These are phyloP conservation scores for Cercophora newfieldiana DNA, from an alignment of 495 filamentous ascomycete genomes.

Conservation along the genomic window DNA sequence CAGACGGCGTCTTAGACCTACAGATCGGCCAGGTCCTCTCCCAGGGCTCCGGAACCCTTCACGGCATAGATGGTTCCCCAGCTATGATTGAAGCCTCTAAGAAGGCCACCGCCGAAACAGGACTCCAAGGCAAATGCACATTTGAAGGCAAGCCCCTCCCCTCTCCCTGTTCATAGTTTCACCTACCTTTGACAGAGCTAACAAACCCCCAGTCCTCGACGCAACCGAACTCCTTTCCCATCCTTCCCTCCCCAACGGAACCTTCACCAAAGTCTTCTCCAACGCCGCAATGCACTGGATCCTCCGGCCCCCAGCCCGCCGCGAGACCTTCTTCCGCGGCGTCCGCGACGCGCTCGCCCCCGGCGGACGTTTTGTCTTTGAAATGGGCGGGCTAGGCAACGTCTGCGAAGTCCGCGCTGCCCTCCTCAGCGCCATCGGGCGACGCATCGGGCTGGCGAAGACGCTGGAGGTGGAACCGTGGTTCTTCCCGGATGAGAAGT, in stretches of 20 bases:
- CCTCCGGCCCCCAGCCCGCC: slow-evolving; percentile 43
- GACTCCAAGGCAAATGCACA: slow-evolving; percentile 33
- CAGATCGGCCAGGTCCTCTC: slow-evolving; percentile 48
- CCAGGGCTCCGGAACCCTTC: slow-evolving; percentile 46
- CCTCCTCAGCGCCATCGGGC: slow-evolving; percentile 52
- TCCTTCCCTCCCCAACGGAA: slow-evolving; percentile 26
- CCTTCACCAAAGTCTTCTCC: slow-evolving; percentile 68
- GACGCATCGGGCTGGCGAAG: slow-evolving; percentile 51
- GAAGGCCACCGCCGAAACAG: slow-evolving; percentile 27
- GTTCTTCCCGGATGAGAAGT: slow-evolving; percentile 69
- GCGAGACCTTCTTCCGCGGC: slow-evolving; percentile 45
- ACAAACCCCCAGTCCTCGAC: slow-evolving; percentile 47
- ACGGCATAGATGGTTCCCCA: slow-evolving; percentile 65
- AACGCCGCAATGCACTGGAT: slow-evolving; percentile 85
- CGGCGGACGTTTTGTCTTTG: slow-evolving; percentile 64
- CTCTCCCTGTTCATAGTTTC: not conserved
- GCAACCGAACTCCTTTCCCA: slow-evolving; percentile 30
- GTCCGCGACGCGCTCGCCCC: slow-evolving; percentile 53
- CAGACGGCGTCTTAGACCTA: slow-evolving; percentile 64
- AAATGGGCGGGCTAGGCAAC: slow-evolving; percentile 75
- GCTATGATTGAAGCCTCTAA: slow-evolving; percentile 64
- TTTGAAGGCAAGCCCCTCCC: slow-evolving; percentile 40
- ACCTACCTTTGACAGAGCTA: too few species aligned
- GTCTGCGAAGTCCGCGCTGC: slow-evolving; percentile 63
- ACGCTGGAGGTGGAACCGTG: slow-evolving; percentile 60